A percentile compares a stretch with the other conserved stretches of the same genome.
Conservation (phyloP, 2,329 filamentous ascomycete genomes). For the Endothia cerciana region DNA sequence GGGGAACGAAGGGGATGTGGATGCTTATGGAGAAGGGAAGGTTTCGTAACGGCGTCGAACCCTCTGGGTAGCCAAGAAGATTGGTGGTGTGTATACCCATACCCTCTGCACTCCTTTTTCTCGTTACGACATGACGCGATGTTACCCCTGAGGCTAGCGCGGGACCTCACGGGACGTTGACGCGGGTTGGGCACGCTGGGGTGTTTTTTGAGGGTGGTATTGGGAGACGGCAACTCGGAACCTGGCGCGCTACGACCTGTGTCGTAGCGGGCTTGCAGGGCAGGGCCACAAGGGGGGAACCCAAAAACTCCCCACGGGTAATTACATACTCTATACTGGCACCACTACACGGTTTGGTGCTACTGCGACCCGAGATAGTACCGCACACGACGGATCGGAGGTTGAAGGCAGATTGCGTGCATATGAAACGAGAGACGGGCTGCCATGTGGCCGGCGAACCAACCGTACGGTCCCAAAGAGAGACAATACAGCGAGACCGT, state of each 20-base stretch:
- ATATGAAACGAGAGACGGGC: conserved; percentile 20
- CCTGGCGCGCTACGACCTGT: too few relatives aligned
- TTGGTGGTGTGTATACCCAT: too few relatives aligned
- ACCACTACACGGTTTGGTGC: neutral
- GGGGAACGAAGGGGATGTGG: too few relatives aligned
- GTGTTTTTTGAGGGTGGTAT: neutral
- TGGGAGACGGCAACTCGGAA: too few relatives aligned
- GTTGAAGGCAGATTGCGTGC: conserved; percentile 28
- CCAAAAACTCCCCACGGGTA: neutral
- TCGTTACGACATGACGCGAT: conserved; percentile 7
- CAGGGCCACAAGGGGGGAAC: too few relatives aligned
- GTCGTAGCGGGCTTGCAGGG: neutral
- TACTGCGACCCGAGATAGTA: neutral
- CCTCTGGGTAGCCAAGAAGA: too few relatives aligned
- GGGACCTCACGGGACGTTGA: conserved; percentile 14
- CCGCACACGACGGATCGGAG: conserved; percentile 18
- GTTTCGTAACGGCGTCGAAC: too few relatives aligned
- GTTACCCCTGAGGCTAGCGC: conserved; percentile 27
- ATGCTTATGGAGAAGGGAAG: too few relatives aligned
- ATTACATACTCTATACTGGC: neutral
- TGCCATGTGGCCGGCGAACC: neutral
- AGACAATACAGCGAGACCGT: neutral
- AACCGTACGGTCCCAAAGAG: neutral
- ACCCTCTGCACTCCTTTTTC: neutral
- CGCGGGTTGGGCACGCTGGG: neutral